Percentiles rank a stretch among this genome's conserved stretches.
Conservation (phyloP, 768 basidiomycete species). For the Suillus decipiens region DNA sequence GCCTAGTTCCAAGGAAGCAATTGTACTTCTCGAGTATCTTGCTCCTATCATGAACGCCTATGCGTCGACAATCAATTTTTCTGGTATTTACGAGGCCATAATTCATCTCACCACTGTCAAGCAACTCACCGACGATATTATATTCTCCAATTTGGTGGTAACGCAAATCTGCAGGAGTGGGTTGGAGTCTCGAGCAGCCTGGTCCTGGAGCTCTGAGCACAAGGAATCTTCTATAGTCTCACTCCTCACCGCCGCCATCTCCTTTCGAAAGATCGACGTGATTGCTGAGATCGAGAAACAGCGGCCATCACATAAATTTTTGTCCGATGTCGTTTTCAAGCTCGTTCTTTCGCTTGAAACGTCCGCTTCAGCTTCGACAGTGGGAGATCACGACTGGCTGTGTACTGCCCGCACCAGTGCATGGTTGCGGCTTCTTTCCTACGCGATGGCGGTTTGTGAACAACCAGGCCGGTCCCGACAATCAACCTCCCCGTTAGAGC, state of each 20-base stretch:
- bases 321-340: slow-evolving; percentile 66
- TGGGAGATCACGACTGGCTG: slow-evolving; percentile 47
- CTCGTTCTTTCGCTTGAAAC: slow-evolving; percentile 57
- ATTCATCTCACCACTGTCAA: slow-evolving; percentile 45
- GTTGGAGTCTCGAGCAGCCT: slow-evolving; percentile 43
- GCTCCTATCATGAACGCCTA: slow-evolving; percentile 56
- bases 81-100: slow-evolving; percentile 56
- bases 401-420: slow-evolving; percentile 46
- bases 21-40: slow-evolving; percentile 55
- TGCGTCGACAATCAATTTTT: slow-evolving; percentile 53
- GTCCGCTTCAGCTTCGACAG: slow-evolving; percentile 42
- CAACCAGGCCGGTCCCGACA: slow-evolving; percentile 25
- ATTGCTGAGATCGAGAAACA: slow-evolving; percentile 58
- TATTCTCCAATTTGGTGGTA: slow-evolving; percentile 50
- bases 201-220: slow-evolving; percentile 34
- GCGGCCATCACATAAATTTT: slow-evolving; percentile 55
- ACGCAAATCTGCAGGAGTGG: slow-evolving; percentile 47
- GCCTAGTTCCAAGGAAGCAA: slow-evolving; percentile 48
- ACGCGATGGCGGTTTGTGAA: slow-evolving; percentile 56
- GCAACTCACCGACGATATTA: slow-evolving; percentile 50
- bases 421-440: slow-evolving; percentile 66
- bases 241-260: slow-evolving; percentile 45
- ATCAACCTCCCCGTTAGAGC: slow-evolving; percentile 33
- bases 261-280: slow-evolving; percentile 53
- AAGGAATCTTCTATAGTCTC: slow-evolving; percentile 34